phyloP scores from a whole-genome alignment of 352 stramenopile species.

The Pythium aquatile region DNA sequence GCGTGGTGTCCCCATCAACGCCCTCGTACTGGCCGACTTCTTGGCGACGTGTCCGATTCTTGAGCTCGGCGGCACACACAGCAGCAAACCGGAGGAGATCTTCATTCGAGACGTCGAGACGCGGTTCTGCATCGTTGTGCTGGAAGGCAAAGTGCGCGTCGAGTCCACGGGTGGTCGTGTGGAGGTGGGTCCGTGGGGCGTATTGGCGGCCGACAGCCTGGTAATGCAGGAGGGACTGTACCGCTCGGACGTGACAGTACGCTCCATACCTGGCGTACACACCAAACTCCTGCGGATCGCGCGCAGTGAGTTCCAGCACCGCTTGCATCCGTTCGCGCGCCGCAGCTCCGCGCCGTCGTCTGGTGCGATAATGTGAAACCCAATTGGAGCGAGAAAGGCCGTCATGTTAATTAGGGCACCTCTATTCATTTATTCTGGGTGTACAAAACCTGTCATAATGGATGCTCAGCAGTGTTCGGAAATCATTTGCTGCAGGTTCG shows the following conservation, averaged over 20 bases:
- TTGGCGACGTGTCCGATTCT: conserved; percentile 33
- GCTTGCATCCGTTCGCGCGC: conserved; percentile 32
- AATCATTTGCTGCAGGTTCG: conserved; percentile 9
- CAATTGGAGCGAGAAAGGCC: background rate
- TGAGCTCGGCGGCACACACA: conserved; percentile 23
- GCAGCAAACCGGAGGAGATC: conserved; percentile 21
- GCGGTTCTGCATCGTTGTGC: conserved; percentile 35
- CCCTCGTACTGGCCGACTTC: conserved; percentile 28
- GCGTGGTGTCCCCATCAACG: conserved; percentile 28
- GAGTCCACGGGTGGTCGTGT: conserved; percentile 31
- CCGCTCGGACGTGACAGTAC: conserved; percentile 37
- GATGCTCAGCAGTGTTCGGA: background rate
- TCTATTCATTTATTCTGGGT: conserved; percentile 2
- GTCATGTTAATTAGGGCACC: background rate
- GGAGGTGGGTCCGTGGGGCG: conserved; percentile 33
- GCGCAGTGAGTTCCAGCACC: conserved; percentile 46
- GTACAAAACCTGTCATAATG: background rate
- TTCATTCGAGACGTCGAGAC: conserved; percentile 32
- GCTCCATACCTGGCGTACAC: conserved; percentile 26
- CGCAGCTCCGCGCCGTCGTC: conserved; percentile 24
- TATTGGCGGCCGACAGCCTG: conserved; percentile 42
- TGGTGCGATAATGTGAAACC: background rate
- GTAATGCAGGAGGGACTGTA: conserved; percentile 43
- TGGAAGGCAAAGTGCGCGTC: conserved; percentile 36
- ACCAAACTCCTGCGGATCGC: conserved; percentile 35